Evolutionary conservation across 305 asterid species (phyloP).

Genomic region (Plantago lanceolata): DNA sequence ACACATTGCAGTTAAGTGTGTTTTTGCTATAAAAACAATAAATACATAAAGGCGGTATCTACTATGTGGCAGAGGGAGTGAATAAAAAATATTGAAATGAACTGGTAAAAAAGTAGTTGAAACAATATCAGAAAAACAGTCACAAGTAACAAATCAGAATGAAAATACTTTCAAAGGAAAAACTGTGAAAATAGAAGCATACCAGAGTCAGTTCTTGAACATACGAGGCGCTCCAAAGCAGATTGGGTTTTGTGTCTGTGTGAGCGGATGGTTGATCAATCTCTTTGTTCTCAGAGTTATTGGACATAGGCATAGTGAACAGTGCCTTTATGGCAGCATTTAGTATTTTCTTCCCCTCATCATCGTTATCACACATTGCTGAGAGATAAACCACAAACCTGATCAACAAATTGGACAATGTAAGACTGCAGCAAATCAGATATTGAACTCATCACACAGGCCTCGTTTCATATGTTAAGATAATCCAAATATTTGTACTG

Average conservation of each 20-base stretch:
- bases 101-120: conserved; percentile 4
- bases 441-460: conserved; percentile 13
- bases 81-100: no score
- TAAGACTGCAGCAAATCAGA: conserved; percentile 20
- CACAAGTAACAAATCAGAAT: background rate
- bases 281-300: conserved; percentile 29
- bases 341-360: conserved; percentile 62
- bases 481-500: no score
- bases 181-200: conserved; percentile 18
- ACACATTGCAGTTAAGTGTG: no score
- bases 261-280: conserved; percentile 27
- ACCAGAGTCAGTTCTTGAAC: conserved; percentile 47
- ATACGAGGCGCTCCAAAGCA: conserved; percentile 53
- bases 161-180: background rate
- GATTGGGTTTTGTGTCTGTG: conserved; percentile 38
- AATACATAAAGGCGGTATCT: no score
- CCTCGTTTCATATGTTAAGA: no score
- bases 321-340: conserved; percentile 57
- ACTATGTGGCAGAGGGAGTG: no score
- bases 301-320: conserved; percentile 44
- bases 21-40: no score
- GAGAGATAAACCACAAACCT: conserved; percentile 82
- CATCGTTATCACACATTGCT: conserved; percentile 47
- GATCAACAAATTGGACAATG: conserved; percentile 26
- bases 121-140: background rate